Percentiles rank a stretch among this genome's conserved stretches.
Conservation (phyloP, 129 eudicot genomes). For the Saussurea involucrata region DNA sequence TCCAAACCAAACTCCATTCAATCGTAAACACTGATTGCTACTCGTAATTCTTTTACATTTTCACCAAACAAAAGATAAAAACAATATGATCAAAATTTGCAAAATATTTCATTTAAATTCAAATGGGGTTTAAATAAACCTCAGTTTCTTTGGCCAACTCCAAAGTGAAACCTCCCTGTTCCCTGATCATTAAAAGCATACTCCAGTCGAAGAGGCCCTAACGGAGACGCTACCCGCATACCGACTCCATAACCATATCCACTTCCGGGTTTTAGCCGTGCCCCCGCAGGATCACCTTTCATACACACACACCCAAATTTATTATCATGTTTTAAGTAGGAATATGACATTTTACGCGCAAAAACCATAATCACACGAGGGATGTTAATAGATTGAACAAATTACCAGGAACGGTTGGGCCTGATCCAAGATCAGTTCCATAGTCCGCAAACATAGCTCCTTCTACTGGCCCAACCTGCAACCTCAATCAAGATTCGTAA, state of each 20-base stretch:
- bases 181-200: slow-evolving; percentile 82
- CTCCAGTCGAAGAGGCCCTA: slow-evolving; percentile 90
- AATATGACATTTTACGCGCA: not conserved
- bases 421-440: slow-evolving; percentile 97
- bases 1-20: not conserved
- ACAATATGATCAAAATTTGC: slow-evolving; percentile 16
- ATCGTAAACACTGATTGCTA: not conserved
- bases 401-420: slow-evolving; percentile 82
- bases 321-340: not conserved
- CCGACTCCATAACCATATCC: slow-evolving; percentile 92
- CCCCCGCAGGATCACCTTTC: slow-evolving; percentile 97
- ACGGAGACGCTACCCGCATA: slow-evolving; percentile 82
- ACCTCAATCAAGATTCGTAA: not conserved
- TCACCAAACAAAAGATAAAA: not conserved
- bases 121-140: not conserved
- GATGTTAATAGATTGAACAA: not conserved
- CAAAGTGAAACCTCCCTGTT: slow-evolving; percentile 88
- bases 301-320: not conserved
- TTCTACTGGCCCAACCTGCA: slow-evolving; percentile 75
- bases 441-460: slow-evolving; percentile 87
- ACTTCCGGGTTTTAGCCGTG: slow-evolving; percentile 85
- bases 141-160: slow-evolving; percentile 78
- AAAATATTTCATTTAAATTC: not conserved
- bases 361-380: not conserved
- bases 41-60: slow-evolving; percentile 12